A percentile compares a stretch with the other conserved stretches of the same genome.
phyloP scores from a whole-genome alignment of 345 rosid genomes.

The Linum usitatissimum region DNA sequence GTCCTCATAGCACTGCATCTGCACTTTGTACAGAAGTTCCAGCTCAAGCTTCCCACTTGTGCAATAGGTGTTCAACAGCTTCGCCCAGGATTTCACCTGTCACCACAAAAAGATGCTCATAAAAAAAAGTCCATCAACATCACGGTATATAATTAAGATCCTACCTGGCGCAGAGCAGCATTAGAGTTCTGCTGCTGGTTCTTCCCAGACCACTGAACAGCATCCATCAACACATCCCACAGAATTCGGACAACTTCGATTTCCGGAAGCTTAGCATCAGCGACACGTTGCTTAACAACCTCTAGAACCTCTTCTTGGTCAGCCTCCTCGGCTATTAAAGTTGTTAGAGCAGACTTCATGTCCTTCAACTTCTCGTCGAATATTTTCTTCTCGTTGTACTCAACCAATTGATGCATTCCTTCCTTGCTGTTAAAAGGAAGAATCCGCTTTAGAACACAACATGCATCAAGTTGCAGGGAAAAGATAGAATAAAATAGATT shows the following conservation, averaged over 20 bases:
- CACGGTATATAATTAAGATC: too few species aligned
- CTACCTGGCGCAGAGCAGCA: slow-evolving; percentile 76
- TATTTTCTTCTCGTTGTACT: slow-evolving; percentile 85
- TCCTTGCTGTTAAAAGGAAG: slow-evolving; percentile 53
- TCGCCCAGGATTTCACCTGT: slow-evolving; percentile 91
- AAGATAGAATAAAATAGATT: neutral
- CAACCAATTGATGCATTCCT: slow-evolving; percentile 71
- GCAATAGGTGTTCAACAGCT: slow-evolving; percentile 67
- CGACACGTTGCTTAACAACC: slow-evolving; percentile 62
- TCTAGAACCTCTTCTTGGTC: slow-evolving; percentile 76
- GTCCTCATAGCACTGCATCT: slow-evolving; percentile 97
- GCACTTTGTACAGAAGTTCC: slow-evolving; percentile 90
- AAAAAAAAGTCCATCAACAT: neutral
- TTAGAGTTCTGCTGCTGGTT: slow-evolving; percentile 96
- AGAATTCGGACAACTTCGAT: slow-evolving; percentile 62
- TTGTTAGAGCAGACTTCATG: slow-evolving; percentile 68
- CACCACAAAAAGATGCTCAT: neutral
- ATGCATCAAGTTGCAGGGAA: neutral
- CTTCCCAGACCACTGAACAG: slow-evolving; percentile 99
- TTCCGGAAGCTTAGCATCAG: slow-evolving; percentile 76
- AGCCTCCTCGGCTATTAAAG: slow-evolving; percentile 68
- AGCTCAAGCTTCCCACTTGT: slow-evolving; percentile 80
- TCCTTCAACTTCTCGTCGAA: slow-evolving; percentile 85
- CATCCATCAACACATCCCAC: slow-evolving; percentile 98
- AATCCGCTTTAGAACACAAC: neutral